Conservation (phyloP, 441 rosid genomes). For the Lepidium campestre region DNA sequence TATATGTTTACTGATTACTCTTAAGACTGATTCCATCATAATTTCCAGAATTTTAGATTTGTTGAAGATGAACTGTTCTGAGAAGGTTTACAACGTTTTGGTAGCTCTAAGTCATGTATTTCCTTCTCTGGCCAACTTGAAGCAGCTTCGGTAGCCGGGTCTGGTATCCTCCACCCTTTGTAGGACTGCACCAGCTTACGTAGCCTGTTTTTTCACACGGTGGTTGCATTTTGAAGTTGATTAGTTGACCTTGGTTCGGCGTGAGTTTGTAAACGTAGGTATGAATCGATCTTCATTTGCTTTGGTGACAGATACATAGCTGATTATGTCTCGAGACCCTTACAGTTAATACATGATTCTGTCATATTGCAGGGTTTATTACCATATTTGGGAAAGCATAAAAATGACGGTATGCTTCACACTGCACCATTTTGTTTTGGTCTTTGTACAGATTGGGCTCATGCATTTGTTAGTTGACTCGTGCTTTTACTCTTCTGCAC, state of each 20-base stretch:
- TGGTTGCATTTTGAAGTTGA: conserved; percentile 9
- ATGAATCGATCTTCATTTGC: not conserved
- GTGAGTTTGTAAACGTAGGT: conserved; percentile 6
- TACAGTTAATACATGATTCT: not conserved
- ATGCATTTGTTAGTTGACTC: not conserved
- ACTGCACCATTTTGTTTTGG: not conserved
- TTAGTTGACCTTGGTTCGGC: not conserved
- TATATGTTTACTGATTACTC: conserved; percentile 6
- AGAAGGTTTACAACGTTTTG: not conserved
- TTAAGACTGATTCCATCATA: not conserved
- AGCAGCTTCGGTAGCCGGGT: not conserved
- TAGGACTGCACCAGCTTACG: not conserved
- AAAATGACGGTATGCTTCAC: conserved; percentile 11
- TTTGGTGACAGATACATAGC: not conserved
- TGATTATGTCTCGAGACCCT: not conserved
- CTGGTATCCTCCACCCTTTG: not conserved
- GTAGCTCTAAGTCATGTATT: not conserved
- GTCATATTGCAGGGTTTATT: conserved; percentile 8
- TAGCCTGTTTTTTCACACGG: not conserved
- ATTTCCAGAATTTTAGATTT: conserved; percentile 4
- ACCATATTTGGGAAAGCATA: not conserved
- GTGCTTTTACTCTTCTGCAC: conserved; percentile 6
- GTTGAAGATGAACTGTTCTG: not conserved
- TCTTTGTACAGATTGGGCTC: conserved; percentile 10
- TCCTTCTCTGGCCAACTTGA: not conserved